Base-by-base conservation (phyloP, 805 yeast species). In the Maudiozyma bulderi region DNA sequence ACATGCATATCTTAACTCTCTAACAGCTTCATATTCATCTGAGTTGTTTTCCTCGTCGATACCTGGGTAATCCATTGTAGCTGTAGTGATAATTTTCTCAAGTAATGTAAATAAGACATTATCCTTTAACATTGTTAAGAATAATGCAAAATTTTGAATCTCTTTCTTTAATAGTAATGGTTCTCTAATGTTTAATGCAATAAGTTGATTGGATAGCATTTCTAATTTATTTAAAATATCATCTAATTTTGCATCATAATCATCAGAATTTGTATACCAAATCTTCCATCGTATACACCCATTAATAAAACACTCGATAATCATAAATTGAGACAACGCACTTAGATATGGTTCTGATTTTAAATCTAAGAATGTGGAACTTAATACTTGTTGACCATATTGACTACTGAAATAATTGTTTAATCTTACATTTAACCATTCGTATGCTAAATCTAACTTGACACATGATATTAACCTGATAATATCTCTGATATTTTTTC, bases 241-340 rank as follows among this genome's bases (percentile, higher is more conserved):
- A 46, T 81, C 82, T 11, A 79, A 71, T 38, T 70, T 69, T 37
- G 77, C 81, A 46, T 77, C 73, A 50, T 70, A 73, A 44, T 69
- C 72, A 11, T 54, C 52, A 11, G 57, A 56, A 47, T 52, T 52
- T 8, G 53, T 47, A 58, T 87, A 89, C 96, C 97, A 91, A 14
- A 88, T 81, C 58, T 87, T 80, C 99, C 99, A 95, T 61, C 99
- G 78, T 10, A 93, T 82, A 28, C 95, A 83, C 37, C 98, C 99
- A 51, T 95, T 77, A 34, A 93, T 78, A 56, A 95, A 84, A 35
- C 95, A 84, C 65, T 91, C 98, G 30, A 89, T 86, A 29, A 89
- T 80, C 60, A 81, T 82, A 52, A 93, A 81, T 62, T 89, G 96
- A 0, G 95, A 78, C 47, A 82, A 76, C 0, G 95, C 93, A 52